phyloP scores from a whole-genome alignment of 2,329 filamentous ascomycete species.

The Scedosporium boydii region DNA sequence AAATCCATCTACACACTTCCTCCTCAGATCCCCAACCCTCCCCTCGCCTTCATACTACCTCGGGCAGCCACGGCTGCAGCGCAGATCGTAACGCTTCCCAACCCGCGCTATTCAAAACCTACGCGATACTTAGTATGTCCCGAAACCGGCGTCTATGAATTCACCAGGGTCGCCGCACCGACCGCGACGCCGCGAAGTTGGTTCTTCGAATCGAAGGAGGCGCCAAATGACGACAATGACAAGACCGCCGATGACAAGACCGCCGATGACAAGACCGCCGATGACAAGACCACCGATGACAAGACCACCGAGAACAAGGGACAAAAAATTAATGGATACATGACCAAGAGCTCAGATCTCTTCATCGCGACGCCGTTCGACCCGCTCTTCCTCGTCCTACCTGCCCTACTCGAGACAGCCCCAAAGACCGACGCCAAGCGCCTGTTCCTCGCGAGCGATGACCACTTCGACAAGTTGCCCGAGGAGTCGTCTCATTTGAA shows the following conservation, averaged over 20 bases:
- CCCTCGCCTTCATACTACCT: conserved; percentile 53
- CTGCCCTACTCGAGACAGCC: conserved; percentile 45
- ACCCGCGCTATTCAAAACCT: conserved; percentile 45
- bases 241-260: neutral
- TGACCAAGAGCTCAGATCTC: conserved; percentile 63
- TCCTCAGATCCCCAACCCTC: conserved; percentile 30
- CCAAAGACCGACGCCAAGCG: conserved; percentile 40
- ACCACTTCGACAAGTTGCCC: conserved; percentile 58
- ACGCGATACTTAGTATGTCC: conserved; percentile 55
- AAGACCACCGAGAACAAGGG: neutral
- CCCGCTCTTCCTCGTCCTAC: conserved; percentile 72
- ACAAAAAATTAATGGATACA: conserved; percentile 18
- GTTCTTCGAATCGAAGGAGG: conserved; percentile 37
- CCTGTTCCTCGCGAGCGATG: conserved; percentile 60
- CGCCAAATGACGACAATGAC: neutral
- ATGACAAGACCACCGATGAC: neutral
- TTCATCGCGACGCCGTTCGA: conserved; percentile 79
- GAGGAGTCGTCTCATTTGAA: conserved; percentile 47
- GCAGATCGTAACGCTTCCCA: conserved; percentile 48
- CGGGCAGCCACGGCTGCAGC: conserved; percentile 41
- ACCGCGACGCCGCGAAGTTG: conserved; percentile 49
- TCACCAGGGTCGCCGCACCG: conserved; percentile 46
- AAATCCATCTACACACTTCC: conserved; percentile 32
- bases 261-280: neutral
- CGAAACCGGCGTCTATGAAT: conserved; percentile 54